Evolutionary conservation across 192 early-diverging fungal species (phyloP).

Genomic region (Coemansia sp.): DNA sequence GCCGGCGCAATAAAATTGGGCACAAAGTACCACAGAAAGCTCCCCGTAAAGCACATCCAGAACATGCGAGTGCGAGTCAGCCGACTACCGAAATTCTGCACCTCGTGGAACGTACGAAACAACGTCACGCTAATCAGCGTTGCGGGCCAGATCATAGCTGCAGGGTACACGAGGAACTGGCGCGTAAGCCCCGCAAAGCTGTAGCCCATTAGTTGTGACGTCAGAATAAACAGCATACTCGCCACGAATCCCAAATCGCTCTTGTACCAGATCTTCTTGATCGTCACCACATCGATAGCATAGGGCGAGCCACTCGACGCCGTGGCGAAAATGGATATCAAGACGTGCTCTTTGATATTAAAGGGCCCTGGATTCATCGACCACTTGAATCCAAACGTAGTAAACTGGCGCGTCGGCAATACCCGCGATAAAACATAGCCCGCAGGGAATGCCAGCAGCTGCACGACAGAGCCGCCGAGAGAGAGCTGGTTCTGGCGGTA

Average conservation of each 20-base stretch:
- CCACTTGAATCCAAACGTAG: slow-evolving; percentile 51
- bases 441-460: slow-evolving; percentile 71
- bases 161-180: slow-evolving; percentile 77
- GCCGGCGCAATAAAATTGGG: slow-evolving; percentile 67
- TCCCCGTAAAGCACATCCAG: slow-evolving; percentile 47
- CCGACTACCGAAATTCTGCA: slow-evolving; percentile 54
- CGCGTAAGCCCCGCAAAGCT: slow-evolving; percentile 70
- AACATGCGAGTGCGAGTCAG: slow-evolving; percentile 60
- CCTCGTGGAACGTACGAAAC: slow-evolving; percentile 75
- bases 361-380: slow-evolving; percentile 81
- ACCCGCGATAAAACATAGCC: slow-evolving; percentile 63
- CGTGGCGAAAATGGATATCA: slow-evolving; percentile 77
- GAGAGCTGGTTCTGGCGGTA: slow-evolving; percentile 80
- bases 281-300: slow-evolving; percentile 71
- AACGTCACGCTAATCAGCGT: slow-evolving; percentile 73
- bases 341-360: slow-evolving; percentile 82
- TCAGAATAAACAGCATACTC: slow-evolving; percentile 67
- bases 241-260: slow-evolving; percentile 65
- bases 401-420: slow-evolving; percentile 57
- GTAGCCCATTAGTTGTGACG: slow-evolving; percentile 67
- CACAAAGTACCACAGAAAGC: slow-evolving; percentile 59
- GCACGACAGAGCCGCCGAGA: slow-evolving; percentile 66
- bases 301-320: slow-evolving; percentile 68
- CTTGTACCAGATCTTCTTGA: slow-evolving; percentile 68
- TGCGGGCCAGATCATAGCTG: slow-evolving; percentile 85